phyloP scores from a whole-genome alignment of 2,329 filamentous ascomycete genomes.

The Elsinoe batatas region DNA sequence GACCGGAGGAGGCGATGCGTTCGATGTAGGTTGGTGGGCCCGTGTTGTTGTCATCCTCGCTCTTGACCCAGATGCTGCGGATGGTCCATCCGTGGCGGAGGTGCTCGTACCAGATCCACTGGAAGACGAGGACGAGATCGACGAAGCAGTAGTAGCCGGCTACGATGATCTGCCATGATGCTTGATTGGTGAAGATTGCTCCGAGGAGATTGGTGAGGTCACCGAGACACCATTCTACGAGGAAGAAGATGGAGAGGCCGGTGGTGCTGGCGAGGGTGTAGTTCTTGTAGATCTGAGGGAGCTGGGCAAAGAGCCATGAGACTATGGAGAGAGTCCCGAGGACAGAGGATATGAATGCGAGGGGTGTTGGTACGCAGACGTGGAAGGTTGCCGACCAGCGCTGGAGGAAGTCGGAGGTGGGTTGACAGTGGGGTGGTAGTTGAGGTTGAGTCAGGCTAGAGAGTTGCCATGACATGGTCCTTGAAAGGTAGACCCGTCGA shows the following conservation, averaged over 20 bases:
- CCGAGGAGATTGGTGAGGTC: constrained; percentile 55
- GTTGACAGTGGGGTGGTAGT: constrained; percentile 51
- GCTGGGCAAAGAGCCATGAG: constrained; percentile 59
- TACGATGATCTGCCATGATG: constrained; percentile 56
- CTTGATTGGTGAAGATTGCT: constrained; percentile 53
- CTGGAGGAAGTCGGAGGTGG: constrained; percentile 47
- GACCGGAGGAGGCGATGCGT: constrained; percentile 20
- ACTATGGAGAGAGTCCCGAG: constrained; percentile 54
- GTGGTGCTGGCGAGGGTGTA: constrained; percentile 53
- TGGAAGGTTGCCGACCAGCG: constrained; percentile 50
- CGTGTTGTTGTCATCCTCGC: constrained; percentile 15
- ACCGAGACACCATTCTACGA: constrained; percentile 56
- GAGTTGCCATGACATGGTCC: constrained; percentile 23
- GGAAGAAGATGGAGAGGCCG: constrained; percentile 54
- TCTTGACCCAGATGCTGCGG: constrained; percentile 26
- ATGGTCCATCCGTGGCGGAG: constrained; percentile 41
- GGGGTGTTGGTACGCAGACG: constrained; percentile 53
- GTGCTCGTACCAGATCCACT: constrained; percentile 58
- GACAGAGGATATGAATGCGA: constrained; percentile 51
- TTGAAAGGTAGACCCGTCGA: not conserved
- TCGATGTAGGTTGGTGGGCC: constrained; percentile 26
- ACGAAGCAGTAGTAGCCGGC: constrained; percentile 58
- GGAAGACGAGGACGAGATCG: constrained; percentile 50
- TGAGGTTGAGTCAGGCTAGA: constrained; percentile 24
- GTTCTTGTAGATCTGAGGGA: constrained; percentile 62